Evolutionary conservation across 805 yeast genomes (phyloP), one percentile per base, ranked within the genome.

Genomic region (Cyberlindnera nakhonratchasimensis): DNA sequence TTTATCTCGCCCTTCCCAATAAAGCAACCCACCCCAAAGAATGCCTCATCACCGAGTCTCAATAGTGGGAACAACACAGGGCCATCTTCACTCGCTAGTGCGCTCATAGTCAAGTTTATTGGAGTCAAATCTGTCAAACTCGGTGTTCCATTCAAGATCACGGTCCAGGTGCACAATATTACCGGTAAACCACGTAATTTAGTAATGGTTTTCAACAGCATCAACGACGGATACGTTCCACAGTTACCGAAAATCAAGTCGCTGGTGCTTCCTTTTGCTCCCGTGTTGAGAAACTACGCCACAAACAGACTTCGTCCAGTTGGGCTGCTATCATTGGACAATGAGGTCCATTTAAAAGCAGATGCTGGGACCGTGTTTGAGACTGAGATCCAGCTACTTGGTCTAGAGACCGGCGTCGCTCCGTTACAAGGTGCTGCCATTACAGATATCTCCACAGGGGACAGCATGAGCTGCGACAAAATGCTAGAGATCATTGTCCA

Each of bases 401-500:
- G 87, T 0, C 63, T 84, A 12, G 73, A 79, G 31, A 69, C 71
- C 49, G 95, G 95, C 0, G 70, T 81, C 7, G 80, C 74, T 56
- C 74, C 76, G 33, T 62, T 86, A 17, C 79, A 74, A 41, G 88
- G 86, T 2, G 71, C 83, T n/a, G 74, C 74, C 43, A 67, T 86
- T 12, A 71, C 80, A 35, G 95, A 86, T 54, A 65, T 78, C 10
- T 54, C 59, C 28, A 71, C 79, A 16, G 87, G 90, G 3, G 90
- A 84, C 43, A 74, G 78, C 2, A 70, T 80, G 48, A 89, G 80
- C 47, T 81, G 86, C 56, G 89, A 88, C 1, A 73, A 77, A 44
- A 63, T 85, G 40, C 66, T 86, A 28, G 89, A 84, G 52, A 84
- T 86, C 2, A 87, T 85, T 6, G 54, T 57, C 18, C 57, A 55